Base-by-base conservation (phyloP, 108 stramenopile species). In the Skeletonema grethae region DNA sequence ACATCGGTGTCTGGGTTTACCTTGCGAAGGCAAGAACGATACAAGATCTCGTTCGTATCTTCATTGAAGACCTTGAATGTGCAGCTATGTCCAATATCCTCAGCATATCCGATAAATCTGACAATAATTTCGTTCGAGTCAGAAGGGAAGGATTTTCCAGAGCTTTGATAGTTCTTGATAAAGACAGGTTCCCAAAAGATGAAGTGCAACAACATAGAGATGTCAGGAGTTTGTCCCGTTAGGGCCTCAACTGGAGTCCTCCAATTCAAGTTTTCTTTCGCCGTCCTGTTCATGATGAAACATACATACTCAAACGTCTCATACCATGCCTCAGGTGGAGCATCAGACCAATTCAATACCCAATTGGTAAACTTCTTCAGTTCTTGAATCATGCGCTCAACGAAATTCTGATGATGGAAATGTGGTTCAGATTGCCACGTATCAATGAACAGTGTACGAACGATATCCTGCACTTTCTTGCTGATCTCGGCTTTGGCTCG, bases 271-370 rank as follows among this genome's bases (percentile, higher is more conserved):
- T 2, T 11, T 22, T 68, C 57, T 25, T 58, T 57, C 13, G 67
- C 67, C 3, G 56, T 58, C 11, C 56, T 5, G 29, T 68, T 68
- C 56, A 58, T 31, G n/a, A 55, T 57, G 31, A 57, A 20, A 0
- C 25, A 4, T 0, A 68, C 45, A 5, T 48, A 58, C 3, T 31
- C 56, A 13, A 58, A 57, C 0, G 2, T 16, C 2, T 5, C n/a
- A 5, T 22, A 68, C 67, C 67, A 68, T 1, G 57, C 18, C 4
- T 29, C 57, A 5, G 57, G 57, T 0, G 67, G 67, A 1, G 67
- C 57, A 30, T 68, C 24, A n/a, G 56, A 55, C 22, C 57, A 58
- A 5, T 46, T 28, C 7, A 68, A 13, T 0, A 46, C 45, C 29
- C 56, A 32, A 5, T 57, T 68, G 5, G 24, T 8, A 4, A 55